Percentiles rank a stretch among this genome's conserved stretches.
Conservation (phyloP, 1,284 basidiomycete genomes). For the Apiotrichum sp. region DNA sequence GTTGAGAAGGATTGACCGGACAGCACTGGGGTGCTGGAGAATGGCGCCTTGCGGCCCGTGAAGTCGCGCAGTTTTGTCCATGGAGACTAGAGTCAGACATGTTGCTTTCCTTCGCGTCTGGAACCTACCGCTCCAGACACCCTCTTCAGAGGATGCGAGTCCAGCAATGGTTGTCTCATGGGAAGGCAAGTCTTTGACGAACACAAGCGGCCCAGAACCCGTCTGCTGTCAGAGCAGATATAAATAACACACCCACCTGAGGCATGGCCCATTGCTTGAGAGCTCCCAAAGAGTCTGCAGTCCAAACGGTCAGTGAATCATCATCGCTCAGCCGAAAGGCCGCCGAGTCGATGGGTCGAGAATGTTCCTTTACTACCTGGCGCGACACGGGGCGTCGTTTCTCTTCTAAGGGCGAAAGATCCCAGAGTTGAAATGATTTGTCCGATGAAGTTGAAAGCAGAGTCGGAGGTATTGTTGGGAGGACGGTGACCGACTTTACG, state of each 20-base stretch:
- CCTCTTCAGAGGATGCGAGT: conserved; percentile 57
- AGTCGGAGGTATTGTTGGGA: conserved; percentile 55
- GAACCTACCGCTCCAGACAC: conserved; percentile 73
- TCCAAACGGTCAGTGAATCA: conserved; percentile 52
- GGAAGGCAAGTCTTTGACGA: conserved; percentile 25
- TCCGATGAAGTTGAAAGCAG: conserved; percentile 86
- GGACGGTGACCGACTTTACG: conserved; percentile 68
- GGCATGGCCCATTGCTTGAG: conserved; percentile 52
- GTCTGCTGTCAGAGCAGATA: neutral
- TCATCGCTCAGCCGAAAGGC: conserved; percentile 43
- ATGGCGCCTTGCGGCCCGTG: conserved; percentile 46
- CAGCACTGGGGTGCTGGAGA: conserved; percentile 58
- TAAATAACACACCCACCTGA: conserved; percentile 7
- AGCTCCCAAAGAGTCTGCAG: conserved; percentile 78
- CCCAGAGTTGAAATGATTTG: conserved; percentile 84
- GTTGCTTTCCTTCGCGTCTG: too few species aligned
- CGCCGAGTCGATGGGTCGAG: conserved; percentile 26
- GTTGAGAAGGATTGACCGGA: conserved; percentile 67
- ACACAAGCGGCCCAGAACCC: conserved; percentile 8
- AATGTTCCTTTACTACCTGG: conserved; percentile 31
- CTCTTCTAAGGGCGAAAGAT: conserved; percentile 43
- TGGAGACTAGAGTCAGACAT: conserved; percentile 57
- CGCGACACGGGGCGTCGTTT: conserved; percentile 59
- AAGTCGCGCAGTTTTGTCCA: conserved; percentile 74
- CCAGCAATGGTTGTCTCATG: conserved; percentile 55